Evolutionary conservation across 805 yeast genomes (phyloP).

Genomic region (Danielia oregonensis): DNA sequence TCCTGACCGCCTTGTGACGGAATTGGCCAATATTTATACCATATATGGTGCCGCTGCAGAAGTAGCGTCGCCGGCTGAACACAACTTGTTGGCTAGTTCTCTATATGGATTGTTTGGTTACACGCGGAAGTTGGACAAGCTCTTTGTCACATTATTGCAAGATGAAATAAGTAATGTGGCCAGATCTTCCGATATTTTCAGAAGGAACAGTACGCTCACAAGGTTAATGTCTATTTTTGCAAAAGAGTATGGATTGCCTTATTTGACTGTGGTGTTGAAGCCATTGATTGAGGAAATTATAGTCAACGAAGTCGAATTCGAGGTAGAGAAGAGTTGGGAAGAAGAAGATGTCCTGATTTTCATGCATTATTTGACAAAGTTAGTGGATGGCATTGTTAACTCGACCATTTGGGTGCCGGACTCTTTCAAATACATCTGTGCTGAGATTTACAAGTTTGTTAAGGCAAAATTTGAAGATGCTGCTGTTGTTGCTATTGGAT

Average conservation of each 20-base stretch:
- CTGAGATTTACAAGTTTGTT: conserved; percentile 57
- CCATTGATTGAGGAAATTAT: conserved; percentile 56
- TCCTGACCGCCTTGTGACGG: conserved; percentile 22
- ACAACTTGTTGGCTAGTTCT: conserved; percentile 67
- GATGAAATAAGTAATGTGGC: conserved; percentile 61
- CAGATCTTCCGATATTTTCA: conserved; percentile 66
- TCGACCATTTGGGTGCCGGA: conserved; percentile 61
- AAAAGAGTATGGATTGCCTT: conserved; percentile 59
- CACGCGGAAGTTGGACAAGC: conserved; percentile 31
- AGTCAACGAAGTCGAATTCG: conserved; percentile 50
- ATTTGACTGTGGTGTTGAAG: conserved; percentile 48
- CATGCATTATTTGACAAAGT: conserved; percentile 49
- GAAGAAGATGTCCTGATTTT: conserved; percentile 42
- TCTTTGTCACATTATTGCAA: conserved; percentile 52
- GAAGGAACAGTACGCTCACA: conserved; percentile 82
- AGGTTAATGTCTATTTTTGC: conserved; percentile 70
- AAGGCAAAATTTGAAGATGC: conserved; percentile 60
- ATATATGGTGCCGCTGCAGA: conserved; percentile 52
- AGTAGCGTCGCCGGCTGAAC: conserved; percentile 64
- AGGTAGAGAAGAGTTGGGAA: conserved; percentile 53
- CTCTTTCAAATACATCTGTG: conserved; percentile 69
- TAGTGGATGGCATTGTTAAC: conserved; percentile 56
- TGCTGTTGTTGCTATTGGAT: conserved; percentile 68
- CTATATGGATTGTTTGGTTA: conserved; percentile 51
- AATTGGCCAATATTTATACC: conserved; percentile 35